phyloP scores from a whole-genome alignment of 1,284 basidiomycete genomes.

The Trichosporon ovoides region DNA sequence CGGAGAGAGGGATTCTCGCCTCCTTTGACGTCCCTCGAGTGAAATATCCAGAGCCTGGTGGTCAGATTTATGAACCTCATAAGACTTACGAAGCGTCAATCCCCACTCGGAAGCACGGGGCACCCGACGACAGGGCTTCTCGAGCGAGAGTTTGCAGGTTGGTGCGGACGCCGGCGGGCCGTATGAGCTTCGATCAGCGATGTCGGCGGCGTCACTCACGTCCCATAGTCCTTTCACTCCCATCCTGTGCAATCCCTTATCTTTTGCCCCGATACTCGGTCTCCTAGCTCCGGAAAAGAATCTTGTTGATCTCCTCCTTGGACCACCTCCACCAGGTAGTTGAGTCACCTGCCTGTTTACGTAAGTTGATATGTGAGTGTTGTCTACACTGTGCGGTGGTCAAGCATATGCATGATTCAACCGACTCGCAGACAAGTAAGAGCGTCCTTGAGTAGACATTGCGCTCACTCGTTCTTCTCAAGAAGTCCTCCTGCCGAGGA shows the following conservation, averaged over 20 bases:
- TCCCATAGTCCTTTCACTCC: conserved; percentile 50
- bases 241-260: too few species aligned
- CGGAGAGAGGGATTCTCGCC: conserved; percentile 54
- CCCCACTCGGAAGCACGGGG: conserved; percentile 38
- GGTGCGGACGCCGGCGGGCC: conserved; percentile 36
- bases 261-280: too few species aligned
- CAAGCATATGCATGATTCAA: too few species aligned
- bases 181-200: conserved; percentile 32
- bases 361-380: too few species aligned
- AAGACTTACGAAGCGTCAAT: conserved; percentile 48
- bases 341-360: background rate
- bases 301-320: background rate
- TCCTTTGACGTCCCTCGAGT: conserved; percentile 44
- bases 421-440: too few species aligned
- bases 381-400: background rate
- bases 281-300: too few species aligned
- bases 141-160: conserved; percentile 34
- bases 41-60: conserved; percentile 51
- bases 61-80: background rate
- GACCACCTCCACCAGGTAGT: background rate
- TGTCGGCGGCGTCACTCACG: conserved; percentile 28
- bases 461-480: too few species aligned
- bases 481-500: too few species aligned
- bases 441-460: too few species aligned
- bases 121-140: conserved; percentile 45